phyloP scores from a whole-genome alignment of 768 basidiomycete genomes.

The Imleria badia region DNA sequence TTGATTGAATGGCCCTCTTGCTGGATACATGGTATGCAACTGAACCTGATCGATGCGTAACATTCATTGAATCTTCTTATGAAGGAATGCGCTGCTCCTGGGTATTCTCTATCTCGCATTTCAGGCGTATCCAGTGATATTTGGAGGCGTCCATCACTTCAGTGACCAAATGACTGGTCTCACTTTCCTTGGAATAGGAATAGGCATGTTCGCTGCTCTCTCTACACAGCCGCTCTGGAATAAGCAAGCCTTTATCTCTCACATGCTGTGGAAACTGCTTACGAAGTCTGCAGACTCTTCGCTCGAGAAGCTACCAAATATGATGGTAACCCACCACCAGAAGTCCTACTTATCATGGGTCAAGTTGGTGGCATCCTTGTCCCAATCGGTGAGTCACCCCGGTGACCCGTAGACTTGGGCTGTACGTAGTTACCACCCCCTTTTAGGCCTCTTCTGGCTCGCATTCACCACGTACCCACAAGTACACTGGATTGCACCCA shows the following conservation, averaged over 20 bases:
- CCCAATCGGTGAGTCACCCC: constrained; percentile 47
- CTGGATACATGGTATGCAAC: constrained; percentile 63
- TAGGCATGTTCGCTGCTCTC: constrained; percentile 43
- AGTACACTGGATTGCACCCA: constrained; percentile 49
- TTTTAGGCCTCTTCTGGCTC: constrained; percentile 48
- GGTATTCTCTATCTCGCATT: constrained; percentile 49
- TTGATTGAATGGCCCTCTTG: constrained; percentile 75
- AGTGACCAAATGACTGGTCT: constrained; percentile 49
- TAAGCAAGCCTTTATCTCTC: constrained; percentile 13
- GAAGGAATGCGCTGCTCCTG: constrained; percentile 40
- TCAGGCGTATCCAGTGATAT: constrained; percentile 60
- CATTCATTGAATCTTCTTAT: not conserved
- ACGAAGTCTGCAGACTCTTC: constrained; percentile 34
- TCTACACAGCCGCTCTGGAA: constrained; percentile 48
- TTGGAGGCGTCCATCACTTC: constrained; percentile 49
- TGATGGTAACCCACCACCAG: constrained; percentile 56
- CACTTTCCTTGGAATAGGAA: constrained; percentile 50
- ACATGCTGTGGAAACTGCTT: not conserved
- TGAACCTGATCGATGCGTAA: not conserved
- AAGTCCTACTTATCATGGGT: constrained; percentile 64
- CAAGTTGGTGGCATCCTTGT: constrained; percentile 66
- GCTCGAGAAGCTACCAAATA: constrained; percentile 37
- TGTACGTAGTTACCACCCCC: no score
- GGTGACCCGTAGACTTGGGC: no score
- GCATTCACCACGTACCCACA: constrained; percentile 51